Evolutionary conservation across 164 flowering plant genomes (phyloP).

Genomic region (Nelumbo lutea): DNA sequence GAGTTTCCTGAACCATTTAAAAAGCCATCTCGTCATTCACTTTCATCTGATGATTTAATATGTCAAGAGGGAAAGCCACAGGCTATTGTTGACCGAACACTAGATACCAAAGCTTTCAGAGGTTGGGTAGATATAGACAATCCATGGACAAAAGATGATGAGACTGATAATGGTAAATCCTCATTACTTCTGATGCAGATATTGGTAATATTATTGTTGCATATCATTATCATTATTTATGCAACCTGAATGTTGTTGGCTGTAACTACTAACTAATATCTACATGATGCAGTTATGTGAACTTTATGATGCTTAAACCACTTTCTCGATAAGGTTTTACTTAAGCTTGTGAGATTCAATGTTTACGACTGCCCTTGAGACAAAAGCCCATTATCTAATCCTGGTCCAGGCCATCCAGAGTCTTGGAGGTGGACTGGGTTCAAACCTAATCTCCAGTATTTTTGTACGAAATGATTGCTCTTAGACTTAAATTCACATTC

Average conservation of each 20-base stretch:
- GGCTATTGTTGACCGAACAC: conserved; percentile 85
- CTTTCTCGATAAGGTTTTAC: not conserved
- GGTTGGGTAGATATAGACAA: conserved; percentile 90
- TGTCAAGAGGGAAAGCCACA: conserved; percentile 95
- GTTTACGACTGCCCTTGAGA: not conserved
- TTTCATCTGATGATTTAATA: conserved; percentile 54
- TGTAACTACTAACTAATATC: not conserved
- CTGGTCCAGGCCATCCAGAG: too few species aligned
- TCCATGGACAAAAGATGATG: conserved; percentile 98
- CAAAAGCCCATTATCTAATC: not conserved
- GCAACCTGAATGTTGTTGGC: not conserved
- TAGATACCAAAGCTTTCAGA: conserved; percentile 79
- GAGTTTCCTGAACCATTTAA: conserved; percentile 90
- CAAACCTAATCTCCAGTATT: too few species aligned
- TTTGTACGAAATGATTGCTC: too few species aligned
- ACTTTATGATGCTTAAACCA: not conserved
- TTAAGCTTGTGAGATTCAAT: not conserved
- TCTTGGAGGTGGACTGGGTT: too few species aligned
- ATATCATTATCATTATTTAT: not conserved
- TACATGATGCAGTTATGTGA: not conserved
- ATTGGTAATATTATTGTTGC: not conserved
- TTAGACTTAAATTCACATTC: too few species aligned
- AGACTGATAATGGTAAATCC: conserved; percentile 79
- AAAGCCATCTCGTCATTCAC: conserved; percentile 38
- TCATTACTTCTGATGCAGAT: not conserved